Percentiles rank a stretch among this genome's conserved stretches.
These are phyloP conservation scores for Metrosideros polymorpha DNA, from an alignment of 441 rosid genomes.

Conservation along the genomic window DNA sequence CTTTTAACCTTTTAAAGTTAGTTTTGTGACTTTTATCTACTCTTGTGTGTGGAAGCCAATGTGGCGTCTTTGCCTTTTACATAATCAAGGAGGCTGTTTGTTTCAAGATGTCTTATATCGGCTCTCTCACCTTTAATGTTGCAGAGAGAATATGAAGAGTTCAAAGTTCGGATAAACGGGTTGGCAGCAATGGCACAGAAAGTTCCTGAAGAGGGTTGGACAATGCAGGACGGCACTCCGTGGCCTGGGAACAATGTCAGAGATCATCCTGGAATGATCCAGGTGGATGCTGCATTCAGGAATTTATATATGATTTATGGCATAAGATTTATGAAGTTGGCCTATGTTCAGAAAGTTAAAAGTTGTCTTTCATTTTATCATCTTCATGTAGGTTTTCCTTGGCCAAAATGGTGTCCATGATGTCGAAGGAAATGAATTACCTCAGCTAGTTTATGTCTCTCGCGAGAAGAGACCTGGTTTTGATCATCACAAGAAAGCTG, in stretches of 20 bases:
- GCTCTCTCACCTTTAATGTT: background rate
- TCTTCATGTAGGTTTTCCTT: slow-evolving; percentile 56
- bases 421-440: slow-evolving; percentile 79
- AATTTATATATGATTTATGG: background rate
- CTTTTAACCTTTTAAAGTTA: background rate
- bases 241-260: slow-evolving; percentile 94
- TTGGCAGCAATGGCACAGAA: slow-evolving; percentile 84
- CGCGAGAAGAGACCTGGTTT: slow-evolving; percentile 97
- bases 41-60: background rate
- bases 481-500: slow-evolving; percentile 96
- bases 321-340: background rate
- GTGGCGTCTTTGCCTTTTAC: background rate
- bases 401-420: slow-evolving; percentile 82
- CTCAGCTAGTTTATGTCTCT: slow-evolving; percentile 82
- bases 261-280: slow-evolving; percentile 99
- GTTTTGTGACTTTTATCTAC: background rate
- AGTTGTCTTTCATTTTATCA: background rate
- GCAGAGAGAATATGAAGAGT: slow-evolving; percentile 96
- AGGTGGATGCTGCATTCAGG: slow-evolving; percentile 34
- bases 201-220: slow-evolving; percentile 99
- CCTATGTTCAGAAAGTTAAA: background rate
- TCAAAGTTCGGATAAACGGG: slow-evolving; percentile 75
- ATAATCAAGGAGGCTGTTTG: background rate
- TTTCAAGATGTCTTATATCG: background rate
- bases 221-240: slow-evolving; percentile 98